Base-by-base conservation (phyloP, 176 grass and related monocot genomes). In the Panicum miliaceum region DNA sequence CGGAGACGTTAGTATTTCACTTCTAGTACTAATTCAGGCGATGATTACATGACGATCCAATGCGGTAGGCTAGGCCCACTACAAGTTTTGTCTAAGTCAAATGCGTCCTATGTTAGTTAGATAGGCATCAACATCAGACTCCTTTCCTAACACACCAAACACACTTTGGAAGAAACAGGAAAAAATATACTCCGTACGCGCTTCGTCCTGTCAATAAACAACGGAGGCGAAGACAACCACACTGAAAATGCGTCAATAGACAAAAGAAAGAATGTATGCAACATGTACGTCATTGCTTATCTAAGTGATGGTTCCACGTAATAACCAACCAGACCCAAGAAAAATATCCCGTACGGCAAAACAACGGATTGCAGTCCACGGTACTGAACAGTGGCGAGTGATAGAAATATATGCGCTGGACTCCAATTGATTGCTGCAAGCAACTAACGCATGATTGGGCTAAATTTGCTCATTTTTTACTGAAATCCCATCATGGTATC, bases 41-140 rank as follows among this genome's bases (percentile, higher is more conserved):
- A 52, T 12, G 25, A 40, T 22, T 15, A 32, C 18, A 32, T 5
- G 52, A 41, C 8, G 22, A 76, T 76, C 7, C 77, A 81, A 43
- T 11, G 29, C 1, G 53, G 64, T 71, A 27, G 35, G 53, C 27
- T 32, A 58, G 84, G 47, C 40, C 58, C 64, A 70, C 51, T 14
- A 22, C 34, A 69, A 8, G 8, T 6, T 37, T 64, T 45, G 4
- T 67, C 7, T 80, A 67, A n/a, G 68, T 71, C 32, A 80, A 69
- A 76, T 1, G 19, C 34, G 29, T 62, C 34, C 43, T 76, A 62
- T 18, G 68, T 18, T 32, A 58, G 42, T 42, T 73, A 73, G 67
- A 46, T 43, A 64, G 22, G 38, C 40, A 70, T 82, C 83, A 76
- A 64, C 64, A 50, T 43, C 77, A 69, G 12, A 26, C 41, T 16